Conservation (phyloP, 495 filamentous ascomycete genomes). For the Penicillium steckii region DNA sequence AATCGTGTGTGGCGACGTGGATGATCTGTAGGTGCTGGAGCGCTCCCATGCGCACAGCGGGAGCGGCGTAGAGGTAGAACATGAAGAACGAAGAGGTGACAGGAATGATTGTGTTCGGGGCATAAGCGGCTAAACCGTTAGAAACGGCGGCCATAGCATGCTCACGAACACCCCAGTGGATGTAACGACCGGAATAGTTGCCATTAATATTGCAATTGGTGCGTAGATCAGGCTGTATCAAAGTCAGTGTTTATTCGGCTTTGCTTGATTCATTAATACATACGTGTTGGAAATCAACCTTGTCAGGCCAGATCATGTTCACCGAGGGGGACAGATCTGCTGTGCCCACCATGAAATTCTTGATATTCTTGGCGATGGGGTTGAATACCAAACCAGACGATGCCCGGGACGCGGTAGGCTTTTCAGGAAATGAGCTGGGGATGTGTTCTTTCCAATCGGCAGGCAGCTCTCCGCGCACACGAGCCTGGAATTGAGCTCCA, state of each 20-base stretch:
- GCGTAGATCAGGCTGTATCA: constrained; percentile 36
- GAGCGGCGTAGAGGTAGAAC: constrained; percentile 62
- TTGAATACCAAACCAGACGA: constrained; percentile 52
- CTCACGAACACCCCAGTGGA: constrained; percentile 51
- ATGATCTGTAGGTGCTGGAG: constrained; percentile 55
- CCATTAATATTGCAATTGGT: constrained; percentile 48
- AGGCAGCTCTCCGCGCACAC: constrained; percentile 45
- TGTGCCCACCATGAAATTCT: constrained; percentile 57
- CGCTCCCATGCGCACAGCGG: constrained; percentile 59
- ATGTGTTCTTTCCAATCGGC: constrained; percentile 44
- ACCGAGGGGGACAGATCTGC: constrained; percentile 59
- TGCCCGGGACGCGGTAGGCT: constrained; percentile 48
- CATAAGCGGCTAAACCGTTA: constrained; percentile 54
- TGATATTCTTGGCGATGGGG: constrained; percentile 44
- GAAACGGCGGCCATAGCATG: constrained; percentile 52
- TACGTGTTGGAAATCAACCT: constrained; percentile 54
- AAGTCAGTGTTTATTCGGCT: background rate
- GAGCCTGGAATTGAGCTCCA: constrained; percentile 43
- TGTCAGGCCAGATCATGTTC: constrained; percentile 55
- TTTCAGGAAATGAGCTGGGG: constrained; percentile 43
- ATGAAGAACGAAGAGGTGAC: constrained; percentile 58
- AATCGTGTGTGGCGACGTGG: constrained; percentile 61
- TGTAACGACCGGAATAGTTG: constrained; percentile 49
- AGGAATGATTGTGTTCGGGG: constrained; percentile 49
- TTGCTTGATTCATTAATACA: constrained; percentile 4